phyloP scores from a whole-genome alignment of 2,329 filamentous ascomycete species.

The Botrytis cinerea region DNA sequence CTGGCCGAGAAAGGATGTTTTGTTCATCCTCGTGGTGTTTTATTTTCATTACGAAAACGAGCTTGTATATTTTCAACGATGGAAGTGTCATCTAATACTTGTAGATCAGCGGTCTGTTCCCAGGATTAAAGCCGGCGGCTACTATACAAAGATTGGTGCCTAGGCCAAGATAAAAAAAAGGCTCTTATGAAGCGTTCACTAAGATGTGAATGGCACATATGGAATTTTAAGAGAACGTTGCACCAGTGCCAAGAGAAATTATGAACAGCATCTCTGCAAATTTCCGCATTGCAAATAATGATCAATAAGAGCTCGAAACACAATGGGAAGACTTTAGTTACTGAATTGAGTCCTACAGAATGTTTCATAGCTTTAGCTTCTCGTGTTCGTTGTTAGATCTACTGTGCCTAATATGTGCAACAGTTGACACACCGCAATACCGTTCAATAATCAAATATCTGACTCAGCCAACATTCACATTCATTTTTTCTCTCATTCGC shows the following conservation, averaged over 20 bases:
- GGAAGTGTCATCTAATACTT: neutral
- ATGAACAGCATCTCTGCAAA: neutral
- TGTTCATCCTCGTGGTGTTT: neutral
- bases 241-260: neutral
- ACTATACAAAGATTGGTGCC: neutral
- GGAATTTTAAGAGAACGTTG: fast-evolving
- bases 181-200: neutral
- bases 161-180: neutral
- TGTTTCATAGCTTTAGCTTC: neutral
- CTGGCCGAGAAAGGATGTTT: neutral
- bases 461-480: neutral
- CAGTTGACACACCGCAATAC: neutral
- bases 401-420: neutral
- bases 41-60: neutral
- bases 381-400: neutral
- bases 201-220: neutral
- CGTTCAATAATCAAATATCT: neutral
- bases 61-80: neutral
- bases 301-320: neutral
- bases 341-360: neutral
- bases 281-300: neutral
- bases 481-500: neutral
- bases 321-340: neutral
- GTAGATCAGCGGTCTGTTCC: too few relatives aligned
- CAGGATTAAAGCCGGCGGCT: neutral